phyloP scores from a whole-genome alignment of 805 yeast genomes.

The Candida chilensis region DNA sequence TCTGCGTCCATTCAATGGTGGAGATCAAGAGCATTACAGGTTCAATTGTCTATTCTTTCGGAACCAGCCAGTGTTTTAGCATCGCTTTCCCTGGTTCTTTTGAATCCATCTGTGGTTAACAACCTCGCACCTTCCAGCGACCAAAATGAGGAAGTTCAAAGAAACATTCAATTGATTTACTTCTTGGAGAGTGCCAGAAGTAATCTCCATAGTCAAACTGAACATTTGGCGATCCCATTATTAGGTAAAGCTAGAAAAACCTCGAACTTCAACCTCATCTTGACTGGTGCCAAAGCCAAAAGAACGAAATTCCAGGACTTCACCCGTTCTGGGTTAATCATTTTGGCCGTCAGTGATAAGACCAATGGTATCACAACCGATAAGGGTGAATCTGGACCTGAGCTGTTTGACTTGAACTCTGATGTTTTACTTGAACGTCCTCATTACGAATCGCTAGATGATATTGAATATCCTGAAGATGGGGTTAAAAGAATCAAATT shows the following conservation, averaged over 20 bases:
- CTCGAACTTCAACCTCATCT: constrained; percentile 50
- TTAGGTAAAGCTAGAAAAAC: constrained; percentile 47
- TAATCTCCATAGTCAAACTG: constrained; percentile 54
- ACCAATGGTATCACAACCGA: constrained; percentile 10
- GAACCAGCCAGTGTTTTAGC: constrained; percentile 49
- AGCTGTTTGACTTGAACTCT: constrained; percentile 55
- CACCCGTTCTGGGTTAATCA: constrained; percentile 64
- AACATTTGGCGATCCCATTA: constrained; percentile 47
- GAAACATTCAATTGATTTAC: constrained; percentile 34
- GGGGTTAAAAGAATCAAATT: constrained; percentile 31
- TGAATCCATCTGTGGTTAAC: constrained; percentile 20
- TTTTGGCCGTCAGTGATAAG: constrained; percentile 53
- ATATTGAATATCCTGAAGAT: constrained; percentile 22
- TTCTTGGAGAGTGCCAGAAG: constrained; percentile 63
- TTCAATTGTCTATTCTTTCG: constrained; percentile 53
- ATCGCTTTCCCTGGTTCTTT: constrained; percentile 27
- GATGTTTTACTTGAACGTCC: constrained; percentile 76
- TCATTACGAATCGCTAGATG: constrained; percentile 52
- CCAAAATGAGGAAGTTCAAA: constrained; percentile 15
- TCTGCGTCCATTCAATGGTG: constrained; percentile 59
- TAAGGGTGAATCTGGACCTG: constrained; percentile 29
- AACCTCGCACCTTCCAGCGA: constrained; percentile 18
- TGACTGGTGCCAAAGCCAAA: constrained; percentile 86
- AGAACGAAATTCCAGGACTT: constrained; percentile 75
- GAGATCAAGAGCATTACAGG: constrained; percentile 61